Evolutionary conservation across 2,329 filamentous ascomycete genomes (phyloP), one percentile per base, ranked within the genome.

Genomic region (Diplodia mutila): DNA sequence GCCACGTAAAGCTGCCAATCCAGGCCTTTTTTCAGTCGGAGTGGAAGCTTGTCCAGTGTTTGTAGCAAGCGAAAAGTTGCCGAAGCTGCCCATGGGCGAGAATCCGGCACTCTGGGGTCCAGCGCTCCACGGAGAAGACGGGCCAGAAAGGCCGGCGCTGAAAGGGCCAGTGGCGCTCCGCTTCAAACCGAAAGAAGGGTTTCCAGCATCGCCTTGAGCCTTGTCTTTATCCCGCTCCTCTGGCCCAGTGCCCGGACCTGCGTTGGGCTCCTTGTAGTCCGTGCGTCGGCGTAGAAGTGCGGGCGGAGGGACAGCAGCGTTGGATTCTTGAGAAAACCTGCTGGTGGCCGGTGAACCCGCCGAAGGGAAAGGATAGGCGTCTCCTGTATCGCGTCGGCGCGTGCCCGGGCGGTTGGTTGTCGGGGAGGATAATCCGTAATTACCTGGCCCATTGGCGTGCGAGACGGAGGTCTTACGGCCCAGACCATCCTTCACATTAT

Each of bases 311-410:
- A 86, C 87, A 42, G 86, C 81, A 5, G 86, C 83, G 46, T 85
- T 85, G 6, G 86, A 82, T 18, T 92, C 90, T 37, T 91, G 84
- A 48, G 84, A 77, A 66, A 89, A 89, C 32, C 90, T 84, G 12
- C 83, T 84, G 29, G 83, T 80, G 29, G 87, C 86, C 1, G 90
- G 91, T 21, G 90, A 93, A 14, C 83, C 83, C 75, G 71, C 83
- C 79, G 71, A 80, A 77, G 74, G 83, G 81, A 81, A 85, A 73
- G 75, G 85, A 75, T 77, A 89, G 72, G 91, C 83, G 84, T 95
- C 80, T 72, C 93, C 91, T 0, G 94, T 95, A 78, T 97, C 94
- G 69, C 94, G 90, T 73, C 94, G 92, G 73, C 94, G 89, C 42
- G 89, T 89, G 29, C 89, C 87, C 3, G 93, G 92, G 70, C 94